phyloP scores from a whole-genome alignment of 495 filamentous ascomycete species.

The Penicilliopsis zonata region DNA sequence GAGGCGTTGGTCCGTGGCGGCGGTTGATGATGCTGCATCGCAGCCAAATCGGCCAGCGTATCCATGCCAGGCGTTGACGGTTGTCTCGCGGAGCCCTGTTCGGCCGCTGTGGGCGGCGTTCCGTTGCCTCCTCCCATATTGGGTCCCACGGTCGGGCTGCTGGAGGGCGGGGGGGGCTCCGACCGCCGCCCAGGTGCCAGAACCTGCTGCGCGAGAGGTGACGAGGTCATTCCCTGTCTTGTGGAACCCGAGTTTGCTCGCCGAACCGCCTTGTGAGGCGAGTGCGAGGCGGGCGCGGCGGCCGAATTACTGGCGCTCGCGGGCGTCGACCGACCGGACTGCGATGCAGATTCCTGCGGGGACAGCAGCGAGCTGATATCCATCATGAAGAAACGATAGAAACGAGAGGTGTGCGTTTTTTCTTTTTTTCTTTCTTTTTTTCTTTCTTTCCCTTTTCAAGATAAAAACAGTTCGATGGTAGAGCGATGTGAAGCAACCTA shows the following conservation, averaged over 20 bases:
- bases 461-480: slow-evolving; percentile 3
- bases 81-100: slow-evolving; percentile 26
- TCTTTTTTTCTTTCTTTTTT: no score
- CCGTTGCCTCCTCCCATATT: slow-evolving; percentile 20
- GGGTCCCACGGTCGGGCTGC: slow-evolving; percentile 13
- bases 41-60: slow-evolving; percentile 51
- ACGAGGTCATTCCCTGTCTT: slow-evolving; percentile 26
- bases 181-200: slow-evolving; percentile 19
- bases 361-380: slow-evolving; percentile 65
- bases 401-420: no score
- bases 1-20: slow-evolving; percentile 28
- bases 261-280: slow-evolving; percentile 23
- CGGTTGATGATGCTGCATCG: slow-evolving; percentile 54
- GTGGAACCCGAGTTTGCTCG: slow-evolving; percentile 21
- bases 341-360: slow-evolving; percentile 48
- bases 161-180: slow-evolving; percentile 18
- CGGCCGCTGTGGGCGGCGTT: slow-evolving; percentile 21
- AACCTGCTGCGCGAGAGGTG: slow-evolving; percentile 30
- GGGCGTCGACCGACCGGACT: slow-evolving; percentile 31
- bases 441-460: slow-evolving; percentile 1
- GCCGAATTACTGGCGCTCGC: slow-evolving; percentile 20
- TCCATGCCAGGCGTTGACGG: slow-evolving; percentile 52
- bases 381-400: slow-evolving; percentile 32
- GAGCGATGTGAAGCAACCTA: slow-evolving; percentile 12
- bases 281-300: slow-evolving; percentile 13